These are phyloP conservation scores for Casaregolazyma suthepensis DNA, from an alignment of 1,139 yeast species.

Conservation along the genomic window DNA sequence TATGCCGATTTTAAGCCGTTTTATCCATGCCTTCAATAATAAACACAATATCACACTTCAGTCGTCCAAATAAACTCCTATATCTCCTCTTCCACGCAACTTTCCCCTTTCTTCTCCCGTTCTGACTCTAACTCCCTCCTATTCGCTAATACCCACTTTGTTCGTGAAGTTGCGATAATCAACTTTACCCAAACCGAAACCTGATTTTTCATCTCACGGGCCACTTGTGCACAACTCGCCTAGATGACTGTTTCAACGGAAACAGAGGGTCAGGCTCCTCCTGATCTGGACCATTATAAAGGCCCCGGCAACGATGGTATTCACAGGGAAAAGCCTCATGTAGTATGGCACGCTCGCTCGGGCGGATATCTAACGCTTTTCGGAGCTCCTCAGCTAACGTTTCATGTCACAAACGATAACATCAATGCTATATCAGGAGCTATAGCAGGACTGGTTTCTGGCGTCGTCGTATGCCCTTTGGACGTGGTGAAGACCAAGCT, in stretches of 20 bases:
- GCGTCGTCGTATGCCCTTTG: slow-evolving; percentile 85
- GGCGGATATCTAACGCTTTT: neutral
- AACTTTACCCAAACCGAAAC: neutral
- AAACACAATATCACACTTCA: neutral
- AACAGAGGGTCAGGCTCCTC: neutral
- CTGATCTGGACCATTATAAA: neutral
- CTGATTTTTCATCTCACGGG: neutral
- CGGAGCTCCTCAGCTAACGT: neutral
- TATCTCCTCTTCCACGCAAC: neutral
- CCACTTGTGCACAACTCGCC: neutral
- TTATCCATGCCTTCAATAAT: too few relatives aligned
- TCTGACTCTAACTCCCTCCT: neutral
- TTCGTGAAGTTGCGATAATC: neutral
- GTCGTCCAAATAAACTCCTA: neutral
- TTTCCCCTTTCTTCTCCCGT: neutral
- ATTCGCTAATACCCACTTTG: neutral
- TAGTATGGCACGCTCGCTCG: neutral
- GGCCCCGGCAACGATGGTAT: neutral
- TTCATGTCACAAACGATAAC: slow-evolving; percentile 27
- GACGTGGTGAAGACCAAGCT: slow-evolving; percentile 91
- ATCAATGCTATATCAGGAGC: slow-evolving; percentile 77
- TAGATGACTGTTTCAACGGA: neutral
- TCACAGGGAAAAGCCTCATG: neutral
- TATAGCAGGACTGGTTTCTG: slow-evolving; percentile 83
- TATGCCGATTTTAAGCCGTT: too few relatives aligned